Base-by-base conservation (phyloP, 1,284 basidiomycete genomes). In the Puccinia triticina region DNA sequence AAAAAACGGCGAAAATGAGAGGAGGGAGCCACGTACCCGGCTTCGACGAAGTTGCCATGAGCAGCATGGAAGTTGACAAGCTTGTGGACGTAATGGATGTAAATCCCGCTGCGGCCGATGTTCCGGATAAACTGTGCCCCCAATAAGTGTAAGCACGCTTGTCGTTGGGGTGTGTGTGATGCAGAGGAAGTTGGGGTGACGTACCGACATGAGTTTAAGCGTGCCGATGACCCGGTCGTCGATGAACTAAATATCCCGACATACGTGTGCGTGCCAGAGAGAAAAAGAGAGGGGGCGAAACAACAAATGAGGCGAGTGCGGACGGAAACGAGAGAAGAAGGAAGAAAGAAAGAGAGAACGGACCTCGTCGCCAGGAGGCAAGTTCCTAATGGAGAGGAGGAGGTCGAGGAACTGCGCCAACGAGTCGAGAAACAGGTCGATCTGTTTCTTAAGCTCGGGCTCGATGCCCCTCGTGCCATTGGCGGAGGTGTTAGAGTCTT, bases 181-280 rank as follows among this genome's bases (percentile, higher is more conserved):
- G n/a, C n/a, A n/a, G n/a, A n/a, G n/a, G n/a, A n/a, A n/a, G n/a
- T n/a, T n/a, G n/a, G n/a, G n/a, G n/a, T n/a, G n/a, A 87, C 80
- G 76, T 26, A 95, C 96, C 86, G 93, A 93, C 93, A 97, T 95
- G 83, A 98, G 89, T 57, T 94, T 91, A 82, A 97, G 90, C 34
- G 94, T 96, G 7, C 94, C 95, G 84, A 95, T 94, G 32, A 96
- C 93, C 34, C 95, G 91, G 86, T 99, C 96, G 86, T 98, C 96
- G 29, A 93, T 91, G 88, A 92, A 97, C 87, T 85, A 75, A 40
- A 23, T 57, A 55, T 57, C 53, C 43, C n/a, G 34, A n/a, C n/a
- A n/a, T n/a, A n/a, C n/a, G n/a, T n/a, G n/a, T n/a, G n/a, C n/a
- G n/a, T n/a, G n/a, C n/a, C n/a, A 48, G 40, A 71, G 40, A 50